Evolutionary conservation across 305 asterid genomes (phyloP).

Genomic region (Fraxinus ornus): DNA sequence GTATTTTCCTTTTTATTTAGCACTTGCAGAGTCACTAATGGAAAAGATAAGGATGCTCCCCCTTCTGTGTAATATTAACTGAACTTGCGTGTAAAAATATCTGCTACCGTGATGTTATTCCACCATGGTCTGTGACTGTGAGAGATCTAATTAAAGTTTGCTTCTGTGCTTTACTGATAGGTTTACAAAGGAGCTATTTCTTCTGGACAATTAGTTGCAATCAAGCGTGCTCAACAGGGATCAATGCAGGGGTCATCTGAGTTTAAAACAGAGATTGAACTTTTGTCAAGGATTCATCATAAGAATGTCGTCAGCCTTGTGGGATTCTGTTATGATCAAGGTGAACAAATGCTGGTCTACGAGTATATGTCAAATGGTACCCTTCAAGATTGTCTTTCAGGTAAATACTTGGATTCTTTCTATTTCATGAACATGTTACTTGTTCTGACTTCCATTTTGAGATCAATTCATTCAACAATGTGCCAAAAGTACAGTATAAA

Average conservation of each 20-base stretch:
- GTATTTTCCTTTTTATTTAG: not conserved
- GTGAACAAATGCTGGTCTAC: slow-evolving; percentile 86
- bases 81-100: not conserved
- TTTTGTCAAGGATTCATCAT: slow-evolving; percentile 88
- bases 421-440: not conserved
- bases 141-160: not conserved
- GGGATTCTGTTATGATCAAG: slow-evolving; percentile 93
- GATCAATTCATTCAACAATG: not conserved
- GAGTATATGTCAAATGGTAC: slow-evolving; percentile 86
- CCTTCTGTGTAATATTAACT: not conserved
- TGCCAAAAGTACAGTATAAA: not conserved
- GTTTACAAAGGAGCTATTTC: slow-evolving; percentile 69
- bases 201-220: slow-evolving; percentile 67
- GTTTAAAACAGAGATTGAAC: slow-evolving; percentile 92
- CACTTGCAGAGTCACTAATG: not conserved
- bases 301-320: slow-evolving; percentile 86
- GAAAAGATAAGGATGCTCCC: not conserved
- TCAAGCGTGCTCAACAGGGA: slow-evolving; percentile 90
- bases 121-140: not conserved
- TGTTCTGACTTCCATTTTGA: not conserved
- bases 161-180: slow-evolving; percentile 33
- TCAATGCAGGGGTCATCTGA: slow-evolving; percentile 93
- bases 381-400: slow-evolving; percentile 68
- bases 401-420: slow-evolving; percentile 31
- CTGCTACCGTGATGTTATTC: not conserved